Conservation (phyloP, 345 rosid genomes). For the Acer yangbiense region DNA sequence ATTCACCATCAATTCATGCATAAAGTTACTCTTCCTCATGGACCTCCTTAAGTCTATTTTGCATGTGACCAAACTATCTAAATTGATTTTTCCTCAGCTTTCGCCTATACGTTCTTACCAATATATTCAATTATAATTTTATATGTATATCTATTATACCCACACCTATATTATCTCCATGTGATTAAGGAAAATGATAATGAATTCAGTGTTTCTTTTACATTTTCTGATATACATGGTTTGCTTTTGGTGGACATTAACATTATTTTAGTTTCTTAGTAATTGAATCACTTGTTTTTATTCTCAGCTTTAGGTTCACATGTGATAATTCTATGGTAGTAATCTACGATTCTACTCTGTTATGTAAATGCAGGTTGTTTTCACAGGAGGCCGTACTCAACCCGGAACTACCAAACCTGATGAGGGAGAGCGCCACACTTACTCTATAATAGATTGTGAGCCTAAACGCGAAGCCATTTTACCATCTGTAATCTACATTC, state of each 20-base stretch:
- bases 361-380: slow-evolving; percentile 63
- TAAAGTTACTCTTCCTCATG: background rate
- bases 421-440: slow-evolving; percentile 96
- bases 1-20: background rate
- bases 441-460: slow-evolving; percentile 87
- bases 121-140: too few species aligned
- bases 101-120: background rate
- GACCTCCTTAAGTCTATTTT: background rate
- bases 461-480: slow-evolving; percentile 77
- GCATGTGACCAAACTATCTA: background rate
- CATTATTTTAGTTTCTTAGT: background rate
- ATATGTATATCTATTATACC: too few species aligned
- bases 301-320: background rate
- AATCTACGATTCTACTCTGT: background rate
- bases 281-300: background rate
- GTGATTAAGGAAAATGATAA: too few species aligned
- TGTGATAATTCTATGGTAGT: background rate
- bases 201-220: background rate
- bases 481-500: slow-evolving; percentile 87
- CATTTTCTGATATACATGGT: background rate
- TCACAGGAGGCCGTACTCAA: slow-evolving; percentile 98
- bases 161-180: too few species aligned
- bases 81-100: background rate
- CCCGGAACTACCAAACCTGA: slow-evolving; percentile 95
- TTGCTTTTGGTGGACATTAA: background rate